Evolutionary conservation across 2,329 filamentous ascomycete species (phyloP).

Genomic region (Fusarium guadeloupense): DNA sequence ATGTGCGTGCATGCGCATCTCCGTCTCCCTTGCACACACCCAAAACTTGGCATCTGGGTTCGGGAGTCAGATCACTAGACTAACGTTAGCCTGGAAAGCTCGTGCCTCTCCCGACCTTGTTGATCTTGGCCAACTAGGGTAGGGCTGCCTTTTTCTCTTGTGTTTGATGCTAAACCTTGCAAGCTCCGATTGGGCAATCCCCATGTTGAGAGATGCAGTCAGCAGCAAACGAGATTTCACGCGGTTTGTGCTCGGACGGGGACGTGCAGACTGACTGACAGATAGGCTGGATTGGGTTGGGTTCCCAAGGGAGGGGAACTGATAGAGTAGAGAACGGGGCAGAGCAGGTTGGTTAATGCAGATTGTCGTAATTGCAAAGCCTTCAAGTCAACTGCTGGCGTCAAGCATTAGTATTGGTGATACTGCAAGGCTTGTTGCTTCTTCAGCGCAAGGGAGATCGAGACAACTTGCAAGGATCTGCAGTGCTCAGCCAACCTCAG

Average conservation of each 20-base stretch:
- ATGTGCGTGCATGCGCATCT: neutral
- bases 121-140: constrained; percentile 28
- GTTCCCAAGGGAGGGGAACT: neutral
- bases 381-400: neutral
- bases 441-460: constrained; percentile 23
- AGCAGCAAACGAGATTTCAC: neutral
- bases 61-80: constrained; percentile 18
- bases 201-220: constrained; percentile 13
- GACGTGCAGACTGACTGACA: constrained; percentile 1
- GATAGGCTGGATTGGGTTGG: neutral
- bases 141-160: constrained; percentile 15
- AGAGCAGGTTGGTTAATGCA: neutral
- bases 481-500: constrained; percentile 2
- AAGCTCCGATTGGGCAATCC: constrained; percentile 29
- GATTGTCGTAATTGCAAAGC: constrained; percentile 17
- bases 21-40: constrained; percentile 15
- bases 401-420: neutral
- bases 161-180: constrained; percentile 1
- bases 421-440: constrained; percentile 2
- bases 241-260: constrained; percentile 21
- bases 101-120: constrained; percentile 16
- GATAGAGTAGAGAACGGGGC: neutral
- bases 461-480: constrained; percentile 25
- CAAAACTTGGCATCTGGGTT: constrained; percentile 10
- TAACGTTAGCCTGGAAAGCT: neutral